A percentile compares a stretch with the other conserved stretches of the same genome.
Evolutionary conservation across 257 asterid species (phyloP).

Genomic region (Przewalskia tangutica): DNA sequence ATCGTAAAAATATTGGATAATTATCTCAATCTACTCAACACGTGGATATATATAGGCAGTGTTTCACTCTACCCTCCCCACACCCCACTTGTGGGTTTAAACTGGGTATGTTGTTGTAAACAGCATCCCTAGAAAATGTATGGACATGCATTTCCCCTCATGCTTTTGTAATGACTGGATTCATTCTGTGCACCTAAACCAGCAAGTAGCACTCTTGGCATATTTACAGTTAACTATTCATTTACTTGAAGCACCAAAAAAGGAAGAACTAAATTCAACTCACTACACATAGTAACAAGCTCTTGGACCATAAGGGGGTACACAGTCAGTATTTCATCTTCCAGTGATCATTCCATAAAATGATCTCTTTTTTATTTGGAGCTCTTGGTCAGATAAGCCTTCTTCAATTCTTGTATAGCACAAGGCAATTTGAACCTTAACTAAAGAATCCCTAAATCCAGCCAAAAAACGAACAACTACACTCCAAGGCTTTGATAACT

Average conservation of each 20-base stretch:
- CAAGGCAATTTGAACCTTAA: not conserved
- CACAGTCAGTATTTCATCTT: not conserved
- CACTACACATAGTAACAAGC: not conserved
- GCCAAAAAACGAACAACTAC: not conserved
- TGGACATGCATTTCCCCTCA: not conserved
- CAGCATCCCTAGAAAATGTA: not conserved
- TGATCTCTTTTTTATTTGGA: not conserved
- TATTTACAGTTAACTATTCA: not conserved
- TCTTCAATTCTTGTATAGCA: not conserved
- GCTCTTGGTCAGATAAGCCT: not conserved
- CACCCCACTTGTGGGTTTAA: no score
- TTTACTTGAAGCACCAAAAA: not conserved
- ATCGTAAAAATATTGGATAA: not conserved
- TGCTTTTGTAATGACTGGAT: not conserved
- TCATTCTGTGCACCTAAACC: not conserved
- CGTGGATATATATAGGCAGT: not conserved
- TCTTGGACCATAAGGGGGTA: not conserved
- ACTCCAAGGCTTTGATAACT: not conserved
- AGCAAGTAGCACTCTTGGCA: not conserved
- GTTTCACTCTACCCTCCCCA: not conserved
- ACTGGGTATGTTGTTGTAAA: not conserved
- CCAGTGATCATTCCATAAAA: not conserved
- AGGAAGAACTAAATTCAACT: not conserved
- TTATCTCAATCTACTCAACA: not conserved
- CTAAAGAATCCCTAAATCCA: not conserved